Evolutionary conservation across 495 filamentous ascomycete species (phyloP), one percentile per base, ranked within the genome.

Genomic region (Penicillium nucicola): DNA sequence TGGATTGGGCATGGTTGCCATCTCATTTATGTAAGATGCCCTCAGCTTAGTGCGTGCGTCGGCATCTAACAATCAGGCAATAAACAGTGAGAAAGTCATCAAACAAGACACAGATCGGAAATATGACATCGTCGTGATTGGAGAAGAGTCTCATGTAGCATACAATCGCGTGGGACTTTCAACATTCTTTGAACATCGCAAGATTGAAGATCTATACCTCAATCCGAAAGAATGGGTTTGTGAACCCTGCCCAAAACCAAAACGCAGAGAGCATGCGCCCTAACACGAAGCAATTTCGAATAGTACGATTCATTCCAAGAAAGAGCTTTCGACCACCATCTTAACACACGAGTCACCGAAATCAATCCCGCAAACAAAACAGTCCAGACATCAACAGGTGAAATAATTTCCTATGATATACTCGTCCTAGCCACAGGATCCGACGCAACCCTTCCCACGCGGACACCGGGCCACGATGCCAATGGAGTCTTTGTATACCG

Each of bases 121-220:
- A 67, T 96, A 89, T 65, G 84, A 95, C 61, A 82, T 97, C 38
- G 75, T 92, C 8, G 92, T 96, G 30, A 88, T 97, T 63, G 92
- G 92, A 61, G 92, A 97, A 61, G 92, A 97, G 64, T 72, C 86
- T 1, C 87, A 97, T 71, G 70, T 96, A 52, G 92, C 92, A 2
- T 97, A 97, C 69, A 97, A 97, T 61, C 87, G 92, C 41, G 92
- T 97, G 17, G 92, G 92, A n/a, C 77, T 97, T 33, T 96, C 91
- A 6, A 88, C 84, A 33, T 97, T 91, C 74, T 97, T 97, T 60
- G 85, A 89, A 59, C 91, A 96, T 69, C 81, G 92, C 50, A 83
- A 89, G 53, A 86, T 95, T 13, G 90, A 95, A 69, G 89, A 93
- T 60, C 64, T 97, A 35, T 96, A 96, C 57, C 77, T 97, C 20